phyloP scores from a whole-genome alignment of 768 basidiomycete species.

The Lactarius sp. region DNA sequence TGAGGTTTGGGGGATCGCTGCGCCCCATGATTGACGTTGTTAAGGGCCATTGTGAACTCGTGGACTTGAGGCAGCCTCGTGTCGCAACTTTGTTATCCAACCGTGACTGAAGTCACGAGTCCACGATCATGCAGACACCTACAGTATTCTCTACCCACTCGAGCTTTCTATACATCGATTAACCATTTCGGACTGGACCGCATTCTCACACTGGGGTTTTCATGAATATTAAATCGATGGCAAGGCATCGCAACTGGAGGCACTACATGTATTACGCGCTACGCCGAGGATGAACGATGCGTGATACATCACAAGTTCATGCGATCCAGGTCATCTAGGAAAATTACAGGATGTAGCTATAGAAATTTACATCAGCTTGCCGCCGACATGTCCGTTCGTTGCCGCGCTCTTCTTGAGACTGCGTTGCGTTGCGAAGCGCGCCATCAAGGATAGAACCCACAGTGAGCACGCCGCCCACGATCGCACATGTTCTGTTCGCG shows the following conservation, averaged over 20 bases:
- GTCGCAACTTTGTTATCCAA: no score
- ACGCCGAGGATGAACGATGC: conserved; percentile 5
- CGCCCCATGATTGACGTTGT: no score
- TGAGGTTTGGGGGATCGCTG: no score
- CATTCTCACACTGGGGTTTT: neutral
- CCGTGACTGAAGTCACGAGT: no score
- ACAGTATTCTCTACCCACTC: neutral
- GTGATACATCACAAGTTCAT: conserved; percentile 14
- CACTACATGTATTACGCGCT: neutral
- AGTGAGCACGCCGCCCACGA: no score
- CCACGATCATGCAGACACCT: no score
- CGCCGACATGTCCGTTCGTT: conserved; percentile 19
- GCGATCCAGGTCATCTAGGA: neutral
- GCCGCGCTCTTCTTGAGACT: conserved; percentile 58
- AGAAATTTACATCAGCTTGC: conserved; percentile 26
- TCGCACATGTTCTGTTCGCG: no score
- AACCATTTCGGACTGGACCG: neutral
- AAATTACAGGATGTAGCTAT: neutral
- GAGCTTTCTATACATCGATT: neutral
- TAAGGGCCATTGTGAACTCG: no score
- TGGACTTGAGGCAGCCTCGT: no score
- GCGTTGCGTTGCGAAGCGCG: conserved; percentile 65
- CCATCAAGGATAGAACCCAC: no score
- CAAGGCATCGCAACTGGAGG: neutral
- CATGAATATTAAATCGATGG: neutral